Evolutionary conservation across 2,329 filamentous ascomycete genomes (phyloP).

Genomic region (Diaporthe amygdali): DNA sequence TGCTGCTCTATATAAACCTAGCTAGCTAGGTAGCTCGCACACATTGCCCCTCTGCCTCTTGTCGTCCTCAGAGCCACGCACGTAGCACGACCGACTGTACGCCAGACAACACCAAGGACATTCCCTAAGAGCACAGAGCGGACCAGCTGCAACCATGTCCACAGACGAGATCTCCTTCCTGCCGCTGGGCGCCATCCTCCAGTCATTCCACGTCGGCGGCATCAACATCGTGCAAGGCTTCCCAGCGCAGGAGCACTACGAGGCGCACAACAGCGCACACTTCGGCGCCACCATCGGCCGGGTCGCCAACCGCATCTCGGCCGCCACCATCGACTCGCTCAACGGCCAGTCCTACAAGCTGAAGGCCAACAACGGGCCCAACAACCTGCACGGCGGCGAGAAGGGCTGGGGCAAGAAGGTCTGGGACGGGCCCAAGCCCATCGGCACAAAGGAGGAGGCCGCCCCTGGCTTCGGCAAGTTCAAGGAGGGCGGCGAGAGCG

Average conservation of each 20-base stretch:
- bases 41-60: not conserved
- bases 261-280: slow-evolving; percentile 74
- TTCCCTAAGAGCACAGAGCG: not conserved
- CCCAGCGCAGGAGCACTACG: slow-evolving; percentile 76
- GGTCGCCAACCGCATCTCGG: slow-evolving; percentile 79
- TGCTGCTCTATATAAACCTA: not conserved
- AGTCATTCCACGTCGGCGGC: slow-evolving; percentile 78
- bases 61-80: not conserved
- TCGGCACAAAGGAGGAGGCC: slow-evolving; percentile 51
- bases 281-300: slow-evolving; percentile 95
- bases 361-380: slow-evolving; percentile 76
- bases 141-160: slow-evolving; percentile 36
- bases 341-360: slow-evolving; percentile 76
- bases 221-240: slow-evolving; percentile 91
- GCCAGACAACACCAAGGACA: no score
- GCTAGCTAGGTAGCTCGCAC: not conserved
- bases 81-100: not conserved
- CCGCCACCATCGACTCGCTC: slow-evolving; percentile 72
- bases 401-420: slow-evolving; percentile 82
- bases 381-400: slow-evolving; percentile 75
- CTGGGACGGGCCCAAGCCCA: slow-evolving; percentile 73
- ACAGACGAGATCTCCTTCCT: slow-evolving; percentile 67
- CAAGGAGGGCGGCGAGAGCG: slow-evolving; percentile 64
- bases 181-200: slow-evolving; percentile 78
- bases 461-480: slow-evolving; percentile 35